Conservation (phyloP, 2,329 filamentous ascomycete species). For the Daldinia sp. region DNA sequence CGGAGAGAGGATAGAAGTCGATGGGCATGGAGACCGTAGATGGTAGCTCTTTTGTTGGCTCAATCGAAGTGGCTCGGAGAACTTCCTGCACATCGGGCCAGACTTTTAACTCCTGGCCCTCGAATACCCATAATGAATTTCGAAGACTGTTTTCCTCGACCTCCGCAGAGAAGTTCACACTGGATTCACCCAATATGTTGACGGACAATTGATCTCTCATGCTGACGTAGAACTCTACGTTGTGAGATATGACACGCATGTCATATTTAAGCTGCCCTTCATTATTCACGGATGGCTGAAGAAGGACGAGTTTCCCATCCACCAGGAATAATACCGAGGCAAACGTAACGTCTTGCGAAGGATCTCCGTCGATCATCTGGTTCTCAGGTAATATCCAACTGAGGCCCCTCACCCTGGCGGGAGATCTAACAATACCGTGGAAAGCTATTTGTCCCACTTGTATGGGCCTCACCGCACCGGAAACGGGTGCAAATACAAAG, state of each 20-base stretch:
- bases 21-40: slow-evolving; percentile 80
- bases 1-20: slow-evolving; percentile 96
- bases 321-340: slow-evolving; percentile 97
- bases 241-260: slow-evolving; percentile 96
- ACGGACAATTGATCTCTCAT: slow-evolving; percentile 83
- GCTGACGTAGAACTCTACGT: slow-evolving; percentile 93
- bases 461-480: slow-evolving; percentile 79
- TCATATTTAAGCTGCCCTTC: slow-evolving; percentile 93
- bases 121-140: slow-evolving; percentile 95
- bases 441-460: slow-evolving; percentile 99
- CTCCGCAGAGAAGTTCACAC: slow-evolving; percentile 50
- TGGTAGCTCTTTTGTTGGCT: slow-evolving; percentile 76
- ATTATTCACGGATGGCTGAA: slow-evolving; percentile 87
- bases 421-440: slow-evolving; percentile 94
- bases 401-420: slow-evolving; percentile 89
- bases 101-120: slow-evolving; percentile 84
- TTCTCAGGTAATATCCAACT: slow-evolving; percentile 96
- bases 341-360: slow-evolving; percentile 92
- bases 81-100: slow-evolving; percentile 93
- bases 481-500: slow-evolving; percentile 83
- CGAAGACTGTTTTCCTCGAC: slow-evolving; percentile 67
- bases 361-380: slow-evolving; percentile 90
- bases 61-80: slow-evolving; percentile 75
- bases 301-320: slow-evolving; percentile 92
- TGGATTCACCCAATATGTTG: slow-evolving; percentile 46